phyloP scores from a whole-genome alignment of 2,329 filamentous ascomycete genomes.

The Herpotrichia juniperi region DNA sequence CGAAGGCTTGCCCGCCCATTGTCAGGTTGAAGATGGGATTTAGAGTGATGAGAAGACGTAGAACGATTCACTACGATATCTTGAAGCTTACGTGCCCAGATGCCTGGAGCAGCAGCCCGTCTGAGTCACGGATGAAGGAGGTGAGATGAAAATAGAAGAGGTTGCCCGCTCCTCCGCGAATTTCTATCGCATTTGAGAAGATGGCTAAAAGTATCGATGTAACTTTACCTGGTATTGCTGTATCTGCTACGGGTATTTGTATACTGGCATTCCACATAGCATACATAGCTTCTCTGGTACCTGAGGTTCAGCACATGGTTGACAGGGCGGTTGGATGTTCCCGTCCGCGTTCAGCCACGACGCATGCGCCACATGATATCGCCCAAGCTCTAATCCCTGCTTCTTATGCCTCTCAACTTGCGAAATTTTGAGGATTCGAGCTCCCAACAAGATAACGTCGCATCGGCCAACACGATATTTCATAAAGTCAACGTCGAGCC shows the following conservation, averaged over 20 bases:
- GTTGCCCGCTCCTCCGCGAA: too few relatives aligned
- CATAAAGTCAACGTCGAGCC: neutral
- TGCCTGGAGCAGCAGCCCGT: too few relatives aligned
- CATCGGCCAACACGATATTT: neutral
- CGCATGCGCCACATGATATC: neutral
- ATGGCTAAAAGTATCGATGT: too few relatives aligned
- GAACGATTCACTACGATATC: too few relatives aligned
- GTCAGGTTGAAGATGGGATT: neutral
- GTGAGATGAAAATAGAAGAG: too few relatives aligned
- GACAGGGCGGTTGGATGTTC: neutral
- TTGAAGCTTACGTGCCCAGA: neutral
- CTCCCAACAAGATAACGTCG: slow-evolving; percentile 12
- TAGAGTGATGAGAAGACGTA: neutral
- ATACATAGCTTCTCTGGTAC: too few relatives aligned
- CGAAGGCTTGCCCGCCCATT: slow-evolving; percentile 67
- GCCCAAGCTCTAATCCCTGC: slow-evolving; percentile 8
- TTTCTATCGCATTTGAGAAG: too few relatives aligned
- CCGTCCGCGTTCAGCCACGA: neutral
- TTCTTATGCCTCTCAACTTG: slow-evolving; percentile 3
- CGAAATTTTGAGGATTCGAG: slow-evolving; percentile 4
- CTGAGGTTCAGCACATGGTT: too few relatives aligned
- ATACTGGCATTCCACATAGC: too few relatives aligned
- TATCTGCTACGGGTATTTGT: too few relatives aligned
- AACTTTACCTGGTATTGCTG: too few relatives aligned
- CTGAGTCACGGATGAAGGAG: too few relatives aligned